These are phyloP conservation scores for Neobulgaria alba DNA, from an alignment of 2,329 filamentous ascomycete species.

Conservation along the genomic window DNA sequence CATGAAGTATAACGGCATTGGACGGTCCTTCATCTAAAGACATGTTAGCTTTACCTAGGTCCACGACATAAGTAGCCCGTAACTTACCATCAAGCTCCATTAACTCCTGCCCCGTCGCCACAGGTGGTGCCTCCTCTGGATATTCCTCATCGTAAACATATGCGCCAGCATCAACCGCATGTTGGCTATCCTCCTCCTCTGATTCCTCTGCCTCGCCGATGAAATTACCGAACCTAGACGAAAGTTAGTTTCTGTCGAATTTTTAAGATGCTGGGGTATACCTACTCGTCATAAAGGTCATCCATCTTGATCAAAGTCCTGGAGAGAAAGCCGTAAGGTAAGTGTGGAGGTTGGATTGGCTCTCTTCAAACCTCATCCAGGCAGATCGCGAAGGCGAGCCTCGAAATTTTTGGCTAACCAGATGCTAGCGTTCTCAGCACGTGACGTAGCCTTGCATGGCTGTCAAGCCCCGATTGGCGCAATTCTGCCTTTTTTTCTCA, in stretches of 20 bases:
- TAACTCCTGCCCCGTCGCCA: slow-evolving; percentile 65
- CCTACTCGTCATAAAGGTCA: slow-evolving; percentile 92
- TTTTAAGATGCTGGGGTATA: slow-evolving; percentile 6
- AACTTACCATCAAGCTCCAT: slow-evolving; percentile 82
- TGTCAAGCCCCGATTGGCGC: background rate
- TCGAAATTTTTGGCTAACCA: slow-evolving; percentile 21
- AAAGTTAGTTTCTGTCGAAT: slow-evolving; percentile 14
- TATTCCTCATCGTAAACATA: slow-evolving; percentile 76
- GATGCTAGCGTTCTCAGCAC: slow-evolving; percentile 11
- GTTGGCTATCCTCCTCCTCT: slow-evolving; percentile 79
- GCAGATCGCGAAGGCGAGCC: slow-evolving; percentile 16
- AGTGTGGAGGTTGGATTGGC: slow-evolving; percentile 13
- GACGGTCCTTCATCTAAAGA: slow-evolving; percentile 68
- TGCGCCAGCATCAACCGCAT: slow-evolving; percentile 63
- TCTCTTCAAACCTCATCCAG: slow-evolving; percentile 5
- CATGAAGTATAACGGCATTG: slow-evolving; percentile 94
- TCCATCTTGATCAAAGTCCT: slow-evolving; percentile 52
- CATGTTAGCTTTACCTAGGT: background rate
- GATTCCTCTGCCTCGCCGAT: slow-evolving; percentile 86
- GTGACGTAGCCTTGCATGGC: slow-evolving; percentile 15
- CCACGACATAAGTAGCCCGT: too few species aligned
- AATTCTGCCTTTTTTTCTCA: background rate
- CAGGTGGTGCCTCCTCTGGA: slow-evolving; percentile 48
- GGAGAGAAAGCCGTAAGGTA: slow-evolving; percentile 1
- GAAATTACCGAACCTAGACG: slow-evolving; percentile 87